phyloP scores from a whole-genome alignment of 2,329 filamentous ascomycete species.

The Aureobasidium vineae region DNA sequence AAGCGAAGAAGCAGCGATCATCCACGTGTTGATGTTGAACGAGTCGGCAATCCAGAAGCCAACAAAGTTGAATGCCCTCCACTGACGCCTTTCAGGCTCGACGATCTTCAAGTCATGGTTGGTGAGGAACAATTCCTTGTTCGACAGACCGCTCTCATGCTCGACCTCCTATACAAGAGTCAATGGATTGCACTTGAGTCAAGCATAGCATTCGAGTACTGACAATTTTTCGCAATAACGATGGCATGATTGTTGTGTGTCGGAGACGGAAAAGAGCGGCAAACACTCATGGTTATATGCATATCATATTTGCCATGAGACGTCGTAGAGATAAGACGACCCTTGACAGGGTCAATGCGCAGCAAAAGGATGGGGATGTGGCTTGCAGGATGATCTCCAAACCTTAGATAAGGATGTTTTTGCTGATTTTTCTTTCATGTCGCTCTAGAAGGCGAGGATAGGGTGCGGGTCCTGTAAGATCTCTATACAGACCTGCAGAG shows the following conservation, averaged over 20 bases:
- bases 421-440: not conserved
- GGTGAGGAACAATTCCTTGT: conserved; percentile 78
- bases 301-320: not conserved
- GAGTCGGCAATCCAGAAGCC: conserved; percentile 79
- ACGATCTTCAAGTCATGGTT: conserved; percentile 64
- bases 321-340: conserved; percentile 5
- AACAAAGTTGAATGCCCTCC: conserved; percentile 85
- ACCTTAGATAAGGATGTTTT: conserved; percentile 17
- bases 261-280: not conserved
- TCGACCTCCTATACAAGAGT: conserved; percentile 51
- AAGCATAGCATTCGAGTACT: not conserved
- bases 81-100: conserved; percentile 74
- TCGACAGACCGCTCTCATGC: conserved; percentile 72
- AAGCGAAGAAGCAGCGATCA: conserved; percentile 81
- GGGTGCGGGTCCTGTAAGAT: not conserved
- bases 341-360: not conserved
- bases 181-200: not conserved
- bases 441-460: not conserved
- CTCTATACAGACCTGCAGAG: not conserved
- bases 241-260: conserved; percentile 1
- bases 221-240: not conserved
- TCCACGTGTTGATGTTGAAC: conserved; percentile 64
- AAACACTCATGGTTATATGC: not conserved
- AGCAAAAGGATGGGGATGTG: conserved; percentile 24
- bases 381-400: conserved; percentile 7